Evolutionary conservation across 345 rosid genomes (phyloP).

Genomic region (Zanthoxylum bungeanum): DNA sequence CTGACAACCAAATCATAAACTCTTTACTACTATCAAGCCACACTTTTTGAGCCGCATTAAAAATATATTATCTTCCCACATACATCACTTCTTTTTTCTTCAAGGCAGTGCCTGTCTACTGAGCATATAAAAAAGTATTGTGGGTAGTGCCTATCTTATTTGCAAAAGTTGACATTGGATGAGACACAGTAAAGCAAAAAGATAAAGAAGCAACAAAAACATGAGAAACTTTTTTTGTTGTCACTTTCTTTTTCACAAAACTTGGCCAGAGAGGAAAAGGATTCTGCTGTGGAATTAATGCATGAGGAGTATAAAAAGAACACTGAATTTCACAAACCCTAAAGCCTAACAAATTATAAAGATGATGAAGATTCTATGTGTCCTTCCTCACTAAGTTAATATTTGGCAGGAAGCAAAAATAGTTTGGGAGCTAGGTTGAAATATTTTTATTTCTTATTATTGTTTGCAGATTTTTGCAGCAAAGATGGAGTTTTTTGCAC

Average conservation of each 20-base stretch:
- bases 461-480: background rate
- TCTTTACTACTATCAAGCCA: too few relatives aligned
- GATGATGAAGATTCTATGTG: slow-evolving; percentile 1
- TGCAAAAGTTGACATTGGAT: background rate
- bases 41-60: background rate
- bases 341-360: background rate
- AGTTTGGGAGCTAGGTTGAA: background rate
- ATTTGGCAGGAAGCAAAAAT: background rate
- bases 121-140: background rate
- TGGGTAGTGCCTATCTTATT: background rate
- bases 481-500: too few relatives aligned
- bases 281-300: background rate
- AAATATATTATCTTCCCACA: background rate
- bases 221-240: background rate
- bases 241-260: background rate
- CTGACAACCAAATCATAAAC: too few relatives aligned
- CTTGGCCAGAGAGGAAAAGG: background rate
- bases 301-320: background rate
- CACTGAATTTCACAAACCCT: background rate
- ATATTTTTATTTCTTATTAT: too few relatives aligned
- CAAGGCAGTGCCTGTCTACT: background rate
- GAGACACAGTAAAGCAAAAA: background rate
- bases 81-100: background rate
- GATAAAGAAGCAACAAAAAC: background rate
- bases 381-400: background rate